A percentile compares a stretch with the other conserved stretches of the same genome.
Conservation (phyloP, 2,329 filamentous ascomycete species). For the Ascochyta viciae-villosae region DNA sequence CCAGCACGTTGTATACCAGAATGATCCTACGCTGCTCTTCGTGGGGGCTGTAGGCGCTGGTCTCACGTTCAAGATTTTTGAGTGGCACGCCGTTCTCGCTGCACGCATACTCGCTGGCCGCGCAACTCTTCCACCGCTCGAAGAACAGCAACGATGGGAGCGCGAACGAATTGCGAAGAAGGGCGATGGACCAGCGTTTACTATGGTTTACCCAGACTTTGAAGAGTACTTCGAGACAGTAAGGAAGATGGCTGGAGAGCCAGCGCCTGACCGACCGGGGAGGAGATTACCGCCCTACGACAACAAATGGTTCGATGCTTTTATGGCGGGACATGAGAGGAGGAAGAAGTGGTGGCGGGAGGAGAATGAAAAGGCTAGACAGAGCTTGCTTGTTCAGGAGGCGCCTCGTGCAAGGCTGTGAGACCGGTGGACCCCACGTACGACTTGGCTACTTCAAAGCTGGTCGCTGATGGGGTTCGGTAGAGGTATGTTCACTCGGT, state of each 20-base stretch:
- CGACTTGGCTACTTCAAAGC: too few species aligned
- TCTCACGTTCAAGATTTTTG: conserved; percentile 72
- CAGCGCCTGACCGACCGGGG: conserved; percentile 51
- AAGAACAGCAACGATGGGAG: conserved; percentile 65
- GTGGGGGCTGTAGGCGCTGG: conserved; percentile 61
- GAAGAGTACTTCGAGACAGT: conserved; percentile 69
- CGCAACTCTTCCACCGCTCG: conserved; percentile 56
- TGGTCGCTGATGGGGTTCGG: too few species aligned
- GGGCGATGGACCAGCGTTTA: conserved; percentile 66
- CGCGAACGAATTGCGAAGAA: conserved; percentile 58
- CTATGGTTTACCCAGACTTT: conserved; percentile 66
- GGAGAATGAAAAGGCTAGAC: conserved; percentile 54
- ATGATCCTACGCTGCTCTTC: conserved; percentile 64
- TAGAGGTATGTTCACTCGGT: neutral
- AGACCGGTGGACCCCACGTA: neutral
- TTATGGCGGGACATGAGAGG: conserved; percentile 62
- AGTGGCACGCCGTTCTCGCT: conserved; percentile 71
- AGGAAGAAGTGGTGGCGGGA: conserved; percentile 66
- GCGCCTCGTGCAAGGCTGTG: neutral
- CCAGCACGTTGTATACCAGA: conserved; percentile 63
- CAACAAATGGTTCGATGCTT: conserved; percentile 57
- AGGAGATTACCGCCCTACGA: conserved; percentile 54
- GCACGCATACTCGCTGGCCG: conserved; percentile 66
- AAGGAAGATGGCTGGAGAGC: conserved; percentile 58
- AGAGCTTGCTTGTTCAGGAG: neutral